Conservation (phyloP, 768 basidiomycete genomes). For the Lepiota brunneoincarnata region DNA sequence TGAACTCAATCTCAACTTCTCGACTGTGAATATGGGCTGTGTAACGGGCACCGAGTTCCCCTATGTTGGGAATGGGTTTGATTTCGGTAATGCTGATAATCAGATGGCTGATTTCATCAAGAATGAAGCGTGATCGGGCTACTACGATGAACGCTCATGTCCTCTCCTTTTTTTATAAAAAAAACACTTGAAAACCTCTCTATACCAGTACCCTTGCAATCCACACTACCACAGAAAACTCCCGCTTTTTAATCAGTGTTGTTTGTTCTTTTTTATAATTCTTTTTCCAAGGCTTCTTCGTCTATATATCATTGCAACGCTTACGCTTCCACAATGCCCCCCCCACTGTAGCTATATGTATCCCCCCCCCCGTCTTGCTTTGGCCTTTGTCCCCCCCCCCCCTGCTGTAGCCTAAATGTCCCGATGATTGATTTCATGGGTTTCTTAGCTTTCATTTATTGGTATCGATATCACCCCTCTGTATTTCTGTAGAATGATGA, state of each 20-base stretch:
- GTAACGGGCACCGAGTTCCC: not conserved
- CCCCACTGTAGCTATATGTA: constrained; percentile 11
- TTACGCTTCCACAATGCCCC: not conserved
- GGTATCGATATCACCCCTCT: constrained; percentile 7
- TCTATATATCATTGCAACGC: not conserved
- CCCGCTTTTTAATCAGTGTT: not conserved
- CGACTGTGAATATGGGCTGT: not conserved
- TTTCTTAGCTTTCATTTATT: not conserved
- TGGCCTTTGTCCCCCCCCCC: constrained; percentile 6
- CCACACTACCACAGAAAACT: not conserved
- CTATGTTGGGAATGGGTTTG: constrained; percentile 1
- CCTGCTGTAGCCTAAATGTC: not conserved
- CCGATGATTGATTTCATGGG: constrained; percentile 5
- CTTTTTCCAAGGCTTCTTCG: not conserved
- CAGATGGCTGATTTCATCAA: not conserved
- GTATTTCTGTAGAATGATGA: constrained; percentile 7
- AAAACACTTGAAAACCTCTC: too few species aligned
- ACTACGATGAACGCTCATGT: not conserved
- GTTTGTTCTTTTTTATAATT: not conserved
- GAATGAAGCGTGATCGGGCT: constrained; percentile 4
- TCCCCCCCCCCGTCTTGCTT: not conserved
- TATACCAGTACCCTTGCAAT: not conserved
- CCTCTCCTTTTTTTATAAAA: not conserved
- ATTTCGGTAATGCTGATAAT: not conserved
- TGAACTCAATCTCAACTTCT: not conserved